phyloP scores from a whole-genome alignment of 495 filamentous ascomycete species.

The Penicillium salamii region DNA sequence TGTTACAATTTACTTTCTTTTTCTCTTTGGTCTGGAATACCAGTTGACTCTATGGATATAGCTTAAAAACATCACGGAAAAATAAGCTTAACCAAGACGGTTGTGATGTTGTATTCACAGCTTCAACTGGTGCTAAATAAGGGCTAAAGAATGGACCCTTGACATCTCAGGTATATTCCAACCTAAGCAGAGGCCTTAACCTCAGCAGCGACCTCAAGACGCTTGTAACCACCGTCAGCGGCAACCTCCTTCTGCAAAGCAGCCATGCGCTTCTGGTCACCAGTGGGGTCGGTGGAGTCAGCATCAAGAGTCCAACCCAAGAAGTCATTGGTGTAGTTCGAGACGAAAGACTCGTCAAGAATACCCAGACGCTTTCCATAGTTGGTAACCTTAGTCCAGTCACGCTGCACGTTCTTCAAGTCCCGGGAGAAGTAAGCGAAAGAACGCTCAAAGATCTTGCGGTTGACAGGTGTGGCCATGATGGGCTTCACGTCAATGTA shows the following conservation, averaged over 20 bases:
- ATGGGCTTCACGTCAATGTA: conserved; percentile 66
- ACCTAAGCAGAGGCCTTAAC: conserved; percentile 31
- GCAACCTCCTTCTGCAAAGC: conserved; percentile 58
- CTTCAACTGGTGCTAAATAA: not conserved
- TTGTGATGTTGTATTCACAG: no score
- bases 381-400: conserved; percentile 67
- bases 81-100: no score
- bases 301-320: conserved; percentile 58
- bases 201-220: conserved; percentile 32
- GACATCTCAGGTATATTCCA: not conserved
- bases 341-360: conserved; percentile 52
- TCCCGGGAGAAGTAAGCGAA: conserved; percentile 70
- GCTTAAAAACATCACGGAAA: no score
- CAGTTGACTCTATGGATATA: not conserved
- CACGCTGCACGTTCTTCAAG: conserved; percentile 65
- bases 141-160: conserved; percentile 22
- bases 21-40: no score
- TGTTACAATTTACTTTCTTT: no score
- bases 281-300: conserved; percentile 58
- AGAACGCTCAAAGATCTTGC: conserved; percentile 70
- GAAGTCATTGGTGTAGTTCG: conserved; percentile 68
- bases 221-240: conserved; percentile 42
- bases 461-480: conserved; percentile 62
- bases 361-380: conserved; percentile 67
- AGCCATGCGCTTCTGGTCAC: conserved; percentile 66